Evolutionary conservation across 345 rosid species (phyloP).

Genomic region (Brassica nigra): DNA sequence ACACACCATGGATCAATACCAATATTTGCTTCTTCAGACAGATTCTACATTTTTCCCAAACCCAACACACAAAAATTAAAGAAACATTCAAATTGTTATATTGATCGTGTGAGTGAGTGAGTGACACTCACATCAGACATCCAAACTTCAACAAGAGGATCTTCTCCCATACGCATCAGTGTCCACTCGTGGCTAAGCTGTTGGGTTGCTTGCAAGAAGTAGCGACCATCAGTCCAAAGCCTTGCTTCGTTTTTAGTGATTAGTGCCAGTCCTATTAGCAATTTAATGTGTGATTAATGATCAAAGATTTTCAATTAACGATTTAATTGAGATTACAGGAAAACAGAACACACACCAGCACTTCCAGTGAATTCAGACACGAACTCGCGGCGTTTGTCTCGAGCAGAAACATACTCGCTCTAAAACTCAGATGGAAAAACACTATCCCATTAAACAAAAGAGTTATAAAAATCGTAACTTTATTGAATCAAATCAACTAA

Average conservation of each 20-base stretch:
- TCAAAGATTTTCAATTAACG: slow-evolving; percentile 16
- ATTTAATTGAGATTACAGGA: background rate
- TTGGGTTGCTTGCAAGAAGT: slow-evolving; percentile 83
- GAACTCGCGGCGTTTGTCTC: slow-evolving; percentile 87
- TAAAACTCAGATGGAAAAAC: background rate
- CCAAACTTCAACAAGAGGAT: slow-evolving; percentile 79
- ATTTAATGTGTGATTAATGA: background rate
- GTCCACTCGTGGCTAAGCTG: slow-evolving; percentile 82
- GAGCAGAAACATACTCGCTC: slow-evolving; percentile 91
- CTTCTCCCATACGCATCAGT: slow-evolving; percentile 95
- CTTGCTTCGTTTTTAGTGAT: slow-evolving; percentile 72
- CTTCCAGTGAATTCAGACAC: slow-evolving; percentile 94
- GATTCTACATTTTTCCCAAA: slow-evolving; percentile 51
- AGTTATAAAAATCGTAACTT: slow-evolving; percentile 9
- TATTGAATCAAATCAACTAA: background rate
- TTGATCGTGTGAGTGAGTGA: background rate
- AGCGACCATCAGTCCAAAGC: slow-evolving; percentile 94
- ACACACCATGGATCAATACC: slow-evolving; percentile 93
- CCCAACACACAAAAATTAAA: background rate
- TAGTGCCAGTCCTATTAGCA: slow-evolving; percentile 70
- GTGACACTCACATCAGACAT: slow-evolving; percentile 65
- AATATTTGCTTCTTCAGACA: slow-evolving; percentile 62
- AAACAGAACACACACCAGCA: slow-evolving; percentile 54
- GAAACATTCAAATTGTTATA: background rate
- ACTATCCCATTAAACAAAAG: background rate